phyloP scores from a whole-genome alignment of 208 protist genomes.

The Trypanosoma lewisi region DNA sequence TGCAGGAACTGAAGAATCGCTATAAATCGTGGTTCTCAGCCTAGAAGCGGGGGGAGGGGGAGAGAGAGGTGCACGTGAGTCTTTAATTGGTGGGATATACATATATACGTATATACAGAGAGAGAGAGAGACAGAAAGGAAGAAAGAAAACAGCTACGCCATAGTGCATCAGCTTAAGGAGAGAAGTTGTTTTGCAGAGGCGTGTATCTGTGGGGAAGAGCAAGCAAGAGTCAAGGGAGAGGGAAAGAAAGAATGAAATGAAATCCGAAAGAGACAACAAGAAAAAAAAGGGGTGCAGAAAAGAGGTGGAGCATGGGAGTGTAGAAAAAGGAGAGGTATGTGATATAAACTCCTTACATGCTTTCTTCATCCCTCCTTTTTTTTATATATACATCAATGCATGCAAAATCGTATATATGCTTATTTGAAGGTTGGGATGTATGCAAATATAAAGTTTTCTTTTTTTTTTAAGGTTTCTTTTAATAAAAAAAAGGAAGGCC shows the following conservation, averaged over 20 bases:
- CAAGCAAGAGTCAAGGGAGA: background rate
- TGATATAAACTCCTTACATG: background rate
- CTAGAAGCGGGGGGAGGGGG: slow-evolving; percentile 14
- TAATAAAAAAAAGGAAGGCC: slow-evolving; percentile 3
- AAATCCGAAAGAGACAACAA: background rate
- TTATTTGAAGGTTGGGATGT: background rate
- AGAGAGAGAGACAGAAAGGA: background rate
- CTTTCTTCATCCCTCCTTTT: background rate
- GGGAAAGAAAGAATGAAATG: slow-evolving; percentile 16
- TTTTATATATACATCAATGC: background rate
- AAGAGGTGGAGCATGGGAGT: background rate
- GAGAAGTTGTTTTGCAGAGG: too few relatives aligned
- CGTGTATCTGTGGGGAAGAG: background rate
- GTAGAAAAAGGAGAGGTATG: background rate
- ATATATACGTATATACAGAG: too few relatives aligned
- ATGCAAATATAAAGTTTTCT: slow-evolving; percentile 12
- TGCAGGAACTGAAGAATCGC: slow-evolving; percentile 81
- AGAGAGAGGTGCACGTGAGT: background rate
- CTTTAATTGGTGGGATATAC: too few relatives aligned
- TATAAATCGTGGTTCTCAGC: slow-evolving; percentile 80
- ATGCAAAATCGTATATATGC: too few relatives aligned
- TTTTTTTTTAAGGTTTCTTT: slow-evolving; percentile 23
- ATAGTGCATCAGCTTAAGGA: too few relatives aligned
- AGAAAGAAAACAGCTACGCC: too few relatives aligned
- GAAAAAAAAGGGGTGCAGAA: background rate